A percentile compares a stretch with the other conserved stretches of the same genome.
These are phyloP conservation scores for Neobulgaria alba DNA, from an alignment of 2,329 filamentous ascomycete genomes.

Conservation along the genomic window DNA sequence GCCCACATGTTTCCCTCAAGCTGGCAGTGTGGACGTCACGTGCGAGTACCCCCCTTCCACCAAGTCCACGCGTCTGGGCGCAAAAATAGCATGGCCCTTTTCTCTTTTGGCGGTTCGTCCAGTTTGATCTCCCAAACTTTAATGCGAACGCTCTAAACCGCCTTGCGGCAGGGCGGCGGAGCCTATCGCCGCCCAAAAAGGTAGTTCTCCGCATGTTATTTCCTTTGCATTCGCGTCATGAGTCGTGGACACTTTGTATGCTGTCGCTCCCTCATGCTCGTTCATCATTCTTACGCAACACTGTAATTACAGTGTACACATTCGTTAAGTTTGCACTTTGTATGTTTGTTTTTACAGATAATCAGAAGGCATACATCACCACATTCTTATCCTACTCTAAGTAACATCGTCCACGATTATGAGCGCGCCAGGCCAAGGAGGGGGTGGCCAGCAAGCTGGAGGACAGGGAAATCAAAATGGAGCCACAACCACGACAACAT, in stretches of 20 bases:
- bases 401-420: conserved; percentile 2
- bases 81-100: conserved; percentile 8
- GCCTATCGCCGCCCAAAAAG: conserved; percentile 6
- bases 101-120: conserved; percentile 2
- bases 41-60: not conserved
- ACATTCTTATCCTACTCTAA: too few species aligned
- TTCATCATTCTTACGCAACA: too few species aligned
- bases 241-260: conserved; percentile 9
- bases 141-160: conserved; percentile 5
- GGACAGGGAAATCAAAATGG: not conserved
- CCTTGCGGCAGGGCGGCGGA: conserved; percentile 8
- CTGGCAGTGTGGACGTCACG: too few species aligned
- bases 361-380: too few species aligned
- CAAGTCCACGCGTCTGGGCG: conserved; percentile 7
- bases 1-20: too few species aligned
- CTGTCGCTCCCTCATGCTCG: too few species aligned
- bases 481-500: conserved; percentile 1
- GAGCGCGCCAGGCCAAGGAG: conserved; percentile 8
- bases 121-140: conserved; percentile 9
- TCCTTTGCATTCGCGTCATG: conserved; percentile 12
- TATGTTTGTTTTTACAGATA: too few species aligned
- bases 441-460: conserved; percentile 3
- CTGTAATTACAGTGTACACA: too few species aligned
- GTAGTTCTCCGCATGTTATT: conserved; percentile 4
- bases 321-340: too few species aligned